A percentile compares a stretch with the other conserved stretches of the same genome.
Conservation (phyloP, 2,329 filamentous ascomycete genomes). For the Geosmithia putterillii region DNA sequence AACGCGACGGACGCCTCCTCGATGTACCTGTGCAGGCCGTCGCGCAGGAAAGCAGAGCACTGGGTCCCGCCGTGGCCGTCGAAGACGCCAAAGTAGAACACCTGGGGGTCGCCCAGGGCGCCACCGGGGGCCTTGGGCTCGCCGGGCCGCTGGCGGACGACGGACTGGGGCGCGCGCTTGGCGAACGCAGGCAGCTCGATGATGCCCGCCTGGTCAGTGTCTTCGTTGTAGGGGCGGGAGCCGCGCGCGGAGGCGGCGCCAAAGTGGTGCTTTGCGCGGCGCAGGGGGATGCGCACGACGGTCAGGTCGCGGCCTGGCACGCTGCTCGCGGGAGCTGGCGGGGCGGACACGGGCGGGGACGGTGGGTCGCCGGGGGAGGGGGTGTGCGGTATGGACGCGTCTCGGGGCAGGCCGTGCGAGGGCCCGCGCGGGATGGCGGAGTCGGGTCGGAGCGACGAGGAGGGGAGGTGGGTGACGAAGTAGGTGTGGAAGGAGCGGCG, state of each 20-base stretch:
- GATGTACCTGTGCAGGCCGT: slow-evolving; percentile 78
- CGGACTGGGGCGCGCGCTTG: slow-evolving; percentile 60
- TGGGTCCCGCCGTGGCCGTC: slow-evolving; percentile 89
- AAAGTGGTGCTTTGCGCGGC: slow-evolving; percentile 92
- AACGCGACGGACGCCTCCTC: slow-evolving; percentile 71
- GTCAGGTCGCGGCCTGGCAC: slow-evolving; percentile 64
- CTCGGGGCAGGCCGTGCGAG: slow-evolving; percentile 77
- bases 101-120: slow-evolving; percentile 78
- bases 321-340: slow-evolving; percentile 47
- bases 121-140: slow-evolving; percentile 62
- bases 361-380: slow-evolving; percentile 40
- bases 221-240: slow-evolving; percentile 81
- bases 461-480: slow-evolving; percentile 92
- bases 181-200: slow-evolving; percentile 91
- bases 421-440: slow-evolving; percentile 50
- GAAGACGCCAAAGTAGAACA: slow-evolving; percentile 96
- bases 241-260: slow-evolving; percentile 70
- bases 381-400: slow-evolving; percentile 70
- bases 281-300: slow-evolving; percentile 86
- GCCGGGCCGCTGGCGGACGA: slow-evolving; percentile 34
- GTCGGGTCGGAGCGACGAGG: slow-evolving; percentile 85
- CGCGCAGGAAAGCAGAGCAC: slow-evolving; percentile 76
- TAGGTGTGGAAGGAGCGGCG: slow-evolving; percentile 79
- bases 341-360: slow-evolving; percentile 32
- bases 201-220: slow-evolving; percentile 86